Conservation (phyloP, 2,329 filamentous ascomycete species). For the Trichoderma sp. region DNA sequence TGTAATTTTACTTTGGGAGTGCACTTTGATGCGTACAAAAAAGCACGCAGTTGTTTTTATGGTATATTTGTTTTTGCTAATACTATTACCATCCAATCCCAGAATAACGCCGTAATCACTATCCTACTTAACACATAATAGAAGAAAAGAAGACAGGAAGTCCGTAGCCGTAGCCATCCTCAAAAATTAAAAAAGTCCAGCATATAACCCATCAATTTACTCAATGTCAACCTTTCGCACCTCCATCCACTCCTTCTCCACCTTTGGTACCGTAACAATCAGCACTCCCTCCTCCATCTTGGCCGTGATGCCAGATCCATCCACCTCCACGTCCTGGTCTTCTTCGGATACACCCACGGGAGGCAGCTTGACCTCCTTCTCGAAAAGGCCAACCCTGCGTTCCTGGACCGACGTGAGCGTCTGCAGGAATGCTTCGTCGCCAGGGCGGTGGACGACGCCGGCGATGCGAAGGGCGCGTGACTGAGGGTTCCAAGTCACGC, state of each 20-base stretch:
- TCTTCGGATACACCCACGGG: conserved; percentile 47
- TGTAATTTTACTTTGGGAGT: neutral
- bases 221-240: conserved; percentile 62
- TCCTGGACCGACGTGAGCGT: conserved; percentile 63
- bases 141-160: neutral
- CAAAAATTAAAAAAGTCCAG: neutral
- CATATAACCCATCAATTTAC: neutral
- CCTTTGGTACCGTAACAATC: conserved; percentile 75
- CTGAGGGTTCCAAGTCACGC: conserved; percentile 75
- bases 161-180: neutral
- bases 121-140: neutral
- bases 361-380: conserved; percentile 68
- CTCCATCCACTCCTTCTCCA: conserved; percentile 68
- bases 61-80: neutral
- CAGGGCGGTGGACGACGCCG: conserved; percentile 74
- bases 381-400: conserved; percentile 74
- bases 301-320: conserved; percentile 69
- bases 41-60: neutral
- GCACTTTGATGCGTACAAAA: too few species aligned
- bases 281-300: conserved; percentile 80
- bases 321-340: conserved; percentile 56
- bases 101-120: neutral
- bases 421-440: conserved; percentile 69
- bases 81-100: neutral
- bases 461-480: conserved; percentile 67